A percentile compares a stretch with the other conserved stretches of the same genome.
Evolutionary conservation across 1,139 yeast species (phyloP).

Genomic region (Magnusiomyces ingens): DNA sequence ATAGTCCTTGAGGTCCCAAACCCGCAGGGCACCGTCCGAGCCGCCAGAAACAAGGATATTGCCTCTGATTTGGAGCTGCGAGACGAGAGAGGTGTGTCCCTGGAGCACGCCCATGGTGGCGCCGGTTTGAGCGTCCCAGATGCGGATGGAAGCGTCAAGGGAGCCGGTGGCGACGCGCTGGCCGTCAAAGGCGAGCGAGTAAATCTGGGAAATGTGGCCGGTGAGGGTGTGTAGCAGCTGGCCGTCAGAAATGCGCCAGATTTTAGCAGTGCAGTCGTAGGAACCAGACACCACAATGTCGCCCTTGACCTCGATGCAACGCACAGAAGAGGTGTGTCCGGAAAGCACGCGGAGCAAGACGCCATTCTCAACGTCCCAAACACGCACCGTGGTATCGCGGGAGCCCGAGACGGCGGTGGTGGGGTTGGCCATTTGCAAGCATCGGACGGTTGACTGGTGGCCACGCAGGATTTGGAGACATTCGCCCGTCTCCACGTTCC

Average conservation of each 20-base stretch:
- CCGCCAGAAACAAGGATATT: constrained; percentile 89
- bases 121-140: constrained; percentile 86
- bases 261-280: constrained; percentile 83
- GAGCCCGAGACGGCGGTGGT: constrained; percentile 79
- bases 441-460: constrained; percentile 88
- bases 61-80: constrained; percentile 81
- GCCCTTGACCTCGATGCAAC: constrained; percentile 60
- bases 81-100: constrained; percentile 61
- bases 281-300: constrained; percentile 54
- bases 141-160: constrained; percentile 80
- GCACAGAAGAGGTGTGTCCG: constrained; percentile 67
- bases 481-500: constrained; percentile 71
- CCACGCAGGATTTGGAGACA: constrained; percentile 82
- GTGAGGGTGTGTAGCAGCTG: constrained; percentile 64
- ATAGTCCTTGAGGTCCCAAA: constrained; percentile 89
- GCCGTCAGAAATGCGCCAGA: constrained; percentile 81
- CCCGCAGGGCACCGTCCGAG: constrained; percentile 80
- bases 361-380: constrained; percentile 85
- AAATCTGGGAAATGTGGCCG: constrained; percentile 87
- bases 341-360: constrained; percentile 66
- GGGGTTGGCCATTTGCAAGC: constrained; percentile 71
- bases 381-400: constrained; percentile 79
- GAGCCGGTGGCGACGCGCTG: constrained; percentile 73
- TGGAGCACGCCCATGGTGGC: constrained; percentile 69
- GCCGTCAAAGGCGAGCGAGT: constrained; percentile 81